phyloP scores from a whole-genome alignment of 2,329 filamentous ascomycete species.

The Thielaviopsis euricoi region DNA sequence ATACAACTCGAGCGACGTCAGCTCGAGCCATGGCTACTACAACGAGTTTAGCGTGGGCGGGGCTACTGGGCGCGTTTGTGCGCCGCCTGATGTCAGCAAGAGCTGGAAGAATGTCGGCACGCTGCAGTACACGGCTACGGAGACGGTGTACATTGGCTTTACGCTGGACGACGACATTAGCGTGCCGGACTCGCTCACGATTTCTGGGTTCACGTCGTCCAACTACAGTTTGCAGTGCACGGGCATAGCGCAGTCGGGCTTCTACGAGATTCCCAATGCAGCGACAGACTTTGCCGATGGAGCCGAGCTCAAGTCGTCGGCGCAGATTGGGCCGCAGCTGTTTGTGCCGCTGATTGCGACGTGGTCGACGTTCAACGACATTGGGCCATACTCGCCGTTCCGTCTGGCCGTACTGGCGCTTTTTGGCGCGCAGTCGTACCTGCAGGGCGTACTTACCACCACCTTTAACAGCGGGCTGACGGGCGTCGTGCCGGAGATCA shows the following conservation, averaged over 20 bases:
- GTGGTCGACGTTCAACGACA: background rate
- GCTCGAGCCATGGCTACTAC: slow-evolving; percentile 4
- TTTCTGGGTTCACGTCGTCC: slow-evolving; percentile 1
- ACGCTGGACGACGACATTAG: background rate
- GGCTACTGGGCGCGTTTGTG: slow-evolving; percentile 3
- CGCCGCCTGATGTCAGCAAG: slow-evolving; percentile 1
- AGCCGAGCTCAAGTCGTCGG: background rate
- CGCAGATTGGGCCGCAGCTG: background rate
- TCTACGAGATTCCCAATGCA: slow-evolving; percentile 9
- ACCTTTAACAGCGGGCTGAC: slow-evolving; percentile 2
- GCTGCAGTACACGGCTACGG: background rate
- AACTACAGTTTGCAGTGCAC: slow-evolving; percentile 9
- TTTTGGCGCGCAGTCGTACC: slow-evolving; percentile 5
- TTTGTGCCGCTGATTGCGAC: slow-evolving; percentile 6
- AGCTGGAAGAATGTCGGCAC: slow-evolving; percentile 3
- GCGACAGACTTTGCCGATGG: slow-evolving; percentile 4
- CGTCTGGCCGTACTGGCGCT: slow-evolving; percentile 7
- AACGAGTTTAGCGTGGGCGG: background rate
- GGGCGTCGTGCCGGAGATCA: background rate
- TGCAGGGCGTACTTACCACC: slow-evolving; percentile 4
- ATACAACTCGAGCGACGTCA: slow-evolving; percentile 4
- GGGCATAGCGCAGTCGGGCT: background rate
- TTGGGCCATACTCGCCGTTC: slow-evolving; percentile 11
- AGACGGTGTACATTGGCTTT: slow-evolving; percentile 4
- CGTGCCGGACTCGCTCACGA: background rate